Percentiles rank a stretch among this genome's conserved stretches.
Evolutionary conservation across 257 asterid species (phyloP).

Genomic region (Asclepias syriaca): DNA sequence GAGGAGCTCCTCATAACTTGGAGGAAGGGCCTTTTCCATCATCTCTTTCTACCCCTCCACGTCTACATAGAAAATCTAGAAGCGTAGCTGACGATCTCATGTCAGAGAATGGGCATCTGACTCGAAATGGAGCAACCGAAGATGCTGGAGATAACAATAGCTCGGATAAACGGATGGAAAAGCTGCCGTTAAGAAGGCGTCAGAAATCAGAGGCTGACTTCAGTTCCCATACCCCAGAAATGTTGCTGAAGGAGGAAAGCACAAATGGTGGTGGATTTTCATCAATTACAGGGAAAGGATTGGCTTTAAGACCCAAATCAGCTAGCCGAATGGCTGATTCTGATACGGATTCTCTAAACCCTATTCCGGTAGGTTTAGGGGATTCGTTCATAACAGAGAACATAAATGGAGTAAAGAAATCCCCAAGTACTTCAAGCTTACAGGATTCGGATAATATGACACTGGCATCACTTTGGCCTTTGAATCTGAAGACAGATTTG

Average conservation of each 20-base stretch:
- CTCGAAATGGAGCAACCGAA: slow-evolving; percentile 24
- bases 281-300: slow-evolving; percentile 49
- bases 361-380: slow-evolving; percentile 36
- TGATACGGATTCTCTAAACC: slow-evolving; percentile 40
- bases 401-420: slow-evolving; percentile 48
- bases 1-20: slow-evolving; percentile 40
- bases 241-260: slow-evolving; percentile 61
- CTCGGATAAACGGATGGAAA: slow-evolving; percentile 48
- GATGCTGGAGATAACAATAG: slow-evolving; percentile 20
- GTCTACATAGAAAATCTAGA: slow-evolving; percentile 54
- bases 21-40: slow-evolving; percentile 46
- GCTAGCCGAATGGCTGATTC: slow-evolving; percentile 43
- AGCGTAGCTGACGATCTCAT: slow-evolving; percentile 55
- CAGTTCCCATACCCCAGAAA: slow-evolving; percentile 45
- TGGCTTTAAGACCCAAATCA: slow-evolving; percentile 72
- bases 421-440: slow-evolving; percentile 66
- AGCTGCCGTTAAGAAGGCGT: slow-evolving; percentile 41
- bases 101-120: slow-evolving; percentile 35
- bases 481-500: slow-evolving; percentile 76
- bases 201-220: slow-evolving; percentile 59
- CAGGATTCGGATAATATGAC: slow-evolving; percentile 57
- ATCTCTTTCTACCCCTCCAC: slow-evolving; percentile 36
- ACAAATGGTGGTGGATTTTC: slow-evolving; percentile 36
- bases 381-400: slow-evolving; percentile 42
- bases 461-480: slow-evolving; percentile 59